Conservation (phyloP, 2,329 filamentous ascomycete species). For the Aspergillus sp. region DNA sequence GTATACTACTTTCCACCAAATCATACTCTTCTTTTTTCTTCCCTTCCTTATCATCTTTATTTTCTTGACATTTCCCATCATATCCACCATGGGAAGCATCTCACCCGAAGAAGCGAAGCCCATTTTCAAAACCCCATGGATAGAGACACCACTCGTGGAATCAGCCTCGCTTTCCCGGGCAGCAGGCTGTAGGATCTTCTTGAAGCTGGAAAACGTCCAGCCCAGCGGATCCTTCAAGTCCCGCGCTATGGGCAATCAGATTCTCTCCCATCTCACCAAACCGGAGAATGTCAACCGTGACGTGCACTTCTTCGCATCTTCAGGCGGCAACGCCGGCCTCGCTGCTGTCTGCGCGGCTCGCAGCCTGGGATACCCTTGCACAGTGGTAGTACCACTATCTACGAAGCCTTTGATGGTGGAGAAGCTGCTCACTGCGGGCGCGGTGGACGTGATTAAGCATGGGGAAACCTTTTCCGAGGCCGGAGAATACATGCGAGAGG, state of each 20-base stretch:
- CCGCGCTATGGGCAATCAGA: conserved; percentile 66
- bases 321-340: conserved; percentile 79
- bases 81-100: conserved; percentile 32
- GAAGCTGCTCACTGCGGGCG: conserved; percentile 65
- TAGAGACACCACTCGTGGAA: conserved; percentile 65
- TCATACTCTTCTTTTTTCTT: neutral
- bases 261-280: conserved; percentile 49
- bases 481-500: conserved; percentile 59
- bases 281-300: conserved; percentile 38
- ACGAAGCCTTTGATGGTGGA: conserved; percentile 66
- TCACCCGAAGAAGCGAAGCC: conserved; percentile 19
- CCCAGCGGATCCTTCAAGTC: conserved; percentile 86
- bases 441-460: conserved; percentile 59
- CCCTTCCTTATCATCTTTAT: neutral
- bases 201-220: conserved; percentile 82
- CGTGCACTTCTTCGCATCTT: conserved; percentile 72
- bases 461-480: conserved; percentile 67
- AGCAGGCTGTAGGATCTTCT: conserved; percentile 74
- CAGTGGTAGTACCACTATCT: conserved; percentile 66
- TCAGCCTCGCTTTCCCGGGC: conserved; percentile 62
- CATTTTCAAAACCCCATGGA: conserved; percentile 53
- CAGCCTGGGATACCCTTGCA: conserved; percentile 60
- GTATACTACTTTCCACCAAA: neutral
- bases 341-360: conserved; percentile 71
- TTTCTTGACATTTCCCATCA: neutral